These are phyloP conservation scores for Stephanodiscus triporus DNA, from an alignment of 108 stramenopile species.

Conservation along the genomic window DNA sequence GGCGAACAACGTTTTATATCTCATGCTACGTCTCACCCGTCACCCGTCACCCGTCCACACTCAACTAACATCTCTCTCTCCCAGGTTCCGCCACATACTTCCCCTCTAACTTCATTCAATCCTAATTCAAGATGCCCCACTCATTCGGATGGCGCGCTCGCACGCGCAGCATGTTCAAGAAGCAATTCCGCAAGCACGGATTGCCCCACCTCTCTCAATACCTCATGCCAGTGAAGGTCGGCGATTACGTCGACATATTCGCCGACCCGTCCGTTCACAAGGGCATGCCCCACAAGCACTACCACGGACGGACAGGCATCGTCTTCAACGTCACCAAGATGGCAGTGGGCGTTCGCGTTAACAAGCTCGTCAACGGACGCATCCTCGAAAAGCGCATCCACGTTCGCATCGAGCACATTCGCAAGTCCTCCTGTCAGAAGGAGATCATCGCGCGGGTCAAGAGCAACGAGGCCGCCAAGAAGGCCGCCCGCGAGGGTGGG, in stretches of 20 bases:
- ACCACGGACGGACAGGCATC: slow-evolving; percentile 99
- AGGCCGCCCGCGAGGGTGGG: slow-evolving; percentile 81
- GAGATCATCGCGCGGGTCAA: slow-evolving; percentile 85
- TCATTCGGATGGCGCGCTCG: slow-evolving; percentile 97
- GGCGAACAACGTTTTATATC: not conserved
- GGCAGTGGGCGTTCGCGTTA: slow-evolving; percentile 96
- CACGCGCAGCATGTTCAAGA: slow-evolving; percentile 99
- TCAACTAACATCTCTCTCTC: not conserved
- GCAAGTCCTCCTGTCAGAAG: slow-evolving; percentile 95
- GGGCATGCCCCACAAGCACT: slow-evolving; percentile 99
- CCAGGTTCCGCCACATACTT: not conserved
- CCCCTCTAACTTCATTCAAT: slow-evolving; percentile 2
- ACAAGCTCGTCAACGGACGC: slow-evolving; percentile 97
- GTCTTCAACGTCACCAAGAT: slow-evolving; percentile 99
- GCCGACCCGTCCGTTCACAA: slow-evolving; percentile 98
- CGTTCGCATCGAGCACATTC: slow-evolving; percentile 98
- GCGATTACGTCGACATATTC: slow-evolving; percentile 99
- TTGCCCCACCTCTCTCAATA: slow-evolving; percentile 90
- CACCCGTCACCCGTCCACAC: not conserved
- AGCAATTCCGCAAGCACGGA: slow-evolving; percentile 95
- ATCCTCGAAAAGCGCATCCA: slow-evolving; percentile 99
- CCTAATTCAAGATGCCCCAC: slow-evolving; percentile 92
- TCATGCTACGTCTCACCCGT: too few species aligned
- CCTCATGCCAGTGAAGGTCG: slow-evolving; percentile 90
- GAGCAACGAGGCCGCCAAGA: slow-evolving; percentile 86